phyloP scores from a whole-genome alignment of 2,329 filamentous ascomycete genomes.

The Alternaria solani region DNA sequence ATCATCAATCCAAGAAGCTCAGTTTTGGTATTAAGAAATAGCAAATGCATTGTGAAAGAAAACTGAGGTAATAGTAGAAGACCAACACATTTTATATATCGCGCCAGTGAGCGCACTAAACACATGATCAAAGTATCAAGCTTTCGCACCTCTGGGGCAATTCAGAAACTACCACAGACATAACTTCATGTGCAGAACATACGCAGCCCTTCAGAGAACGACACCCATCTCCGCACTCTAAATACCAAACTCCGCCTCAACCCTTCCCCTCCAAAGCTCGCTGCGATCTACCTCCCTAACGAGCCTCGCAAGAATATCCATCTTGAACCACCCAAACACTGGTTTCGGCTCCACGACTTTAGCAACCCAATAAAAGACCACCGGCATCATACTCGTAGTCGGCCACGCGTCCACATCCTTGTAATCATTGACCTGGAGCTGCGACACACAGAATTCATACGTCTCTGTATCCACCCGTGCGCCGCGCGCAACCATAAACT shows the following conservation, averaged over 20 bases:
- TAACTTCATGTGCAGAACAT: no score
- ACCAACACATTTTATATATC: neutral
- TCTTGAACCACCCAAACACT: neutral
- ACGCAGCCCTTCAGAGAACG: no score
- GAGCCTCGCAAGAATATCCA: neutral
- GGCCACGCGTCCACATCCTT: no score
- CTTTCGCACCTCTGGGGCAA: neutral
- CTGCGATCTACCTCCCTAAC: neutral
- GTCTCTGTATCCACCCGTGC: neutral
- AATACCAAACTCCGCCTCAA: neutral
- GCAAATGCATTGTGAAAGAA: neutral
- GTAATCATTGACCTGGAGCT: no score
- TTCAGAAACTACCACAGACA: no score
- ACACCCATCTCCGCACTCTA: neutral
- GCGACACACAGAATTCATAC: neutral
- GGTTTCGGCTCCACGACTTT: neutral
- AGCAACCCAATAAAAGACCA: neutral
- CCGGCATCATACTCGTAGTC: no score
- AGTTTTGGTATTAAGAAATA: no score
- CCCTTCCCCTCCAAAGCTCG: neutral
- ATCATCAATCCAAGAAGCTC: fast-evolving
- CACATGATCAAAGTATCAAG: neutral
- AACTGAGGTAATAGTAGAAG: neutral
- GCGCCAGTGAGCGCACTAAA: neutral
- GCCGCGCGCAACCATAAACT: neutral